Evolutionary conservation across 2,329 filamentous ascomycete genomes (phyloP).

Genomic region (Chaetomium olivaceum): DNA sequence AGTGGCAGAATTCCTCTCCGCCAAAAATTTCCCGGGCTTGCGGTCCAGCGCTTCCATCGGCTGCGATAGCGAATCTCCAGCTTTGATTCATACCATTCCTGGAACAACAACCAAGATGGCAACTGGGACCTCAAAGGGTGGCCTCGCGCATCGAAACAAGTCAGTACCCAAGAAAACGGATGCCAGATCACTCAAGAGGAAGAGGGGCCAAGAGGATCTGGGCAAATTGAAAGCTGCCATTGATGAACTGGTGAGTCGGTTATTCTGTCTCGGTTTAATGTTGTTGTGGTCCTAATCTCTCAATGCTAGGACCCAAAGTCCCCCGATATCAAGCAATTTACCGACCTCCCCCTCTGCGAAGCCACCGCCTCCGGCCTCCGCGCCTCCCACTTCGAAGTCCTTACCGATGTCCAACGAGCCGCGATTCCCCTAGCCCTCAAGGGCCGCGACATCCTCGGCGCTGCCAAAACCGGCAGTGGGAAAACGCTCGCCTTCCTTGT

Average conservation of each 20-base stretch:
- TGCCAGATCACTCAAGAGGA: conserved; percentile 34
- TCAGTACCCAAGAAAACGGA: conserved; percentile 19
- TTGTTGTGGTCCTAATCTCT: not conserved
- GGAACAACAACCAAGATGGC: conserved; percentile 16
- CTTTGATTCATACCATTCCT: not conserved
- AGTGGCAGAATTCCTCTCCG: conserved; percentile 29
- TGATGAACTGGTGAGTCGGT: conserved; percentile 24
- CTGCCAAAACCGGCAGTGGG: conserved; percentile 92
- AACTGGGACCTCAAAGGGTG: conserved; percentile 7
- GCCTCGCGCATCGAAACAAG: conserved; percentile 16
- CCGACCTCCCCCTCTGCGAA: conserved; percentile 81
- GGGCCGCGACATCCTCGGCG: conserved; percentile 84
- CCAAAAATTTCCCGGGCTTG: conserved; percentile 22
- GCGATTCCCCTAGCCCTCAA: conserved; percentile 88
- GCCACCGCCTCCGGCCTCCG: conserved; percentile 78
- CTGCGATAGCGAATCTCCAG: not conserved
- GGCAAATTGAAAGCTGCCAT: conserved; percentile 33
- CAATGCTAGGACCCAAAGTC: conserved; percentile 58
- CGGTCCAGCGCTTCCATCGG: not conserved
- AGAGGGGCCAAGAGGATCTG: conserved; percentile 34
- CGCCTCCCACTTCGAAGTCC: conserved; percentile 80
- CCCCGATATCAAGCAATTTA: conserved; percentile 66
- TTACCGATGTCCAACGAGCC: conserved; percentile 89
- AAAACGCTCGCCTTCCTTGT: conserved; percentile 94
- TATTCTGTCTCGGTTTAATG: not conserved